A percentile compares a stretch with the other conserved stretches of the same genome.
Evolutionary conservation across 805 yeast genomes (phyloP).

Genomic region (Zygoascus ofunaensis): DNA sequence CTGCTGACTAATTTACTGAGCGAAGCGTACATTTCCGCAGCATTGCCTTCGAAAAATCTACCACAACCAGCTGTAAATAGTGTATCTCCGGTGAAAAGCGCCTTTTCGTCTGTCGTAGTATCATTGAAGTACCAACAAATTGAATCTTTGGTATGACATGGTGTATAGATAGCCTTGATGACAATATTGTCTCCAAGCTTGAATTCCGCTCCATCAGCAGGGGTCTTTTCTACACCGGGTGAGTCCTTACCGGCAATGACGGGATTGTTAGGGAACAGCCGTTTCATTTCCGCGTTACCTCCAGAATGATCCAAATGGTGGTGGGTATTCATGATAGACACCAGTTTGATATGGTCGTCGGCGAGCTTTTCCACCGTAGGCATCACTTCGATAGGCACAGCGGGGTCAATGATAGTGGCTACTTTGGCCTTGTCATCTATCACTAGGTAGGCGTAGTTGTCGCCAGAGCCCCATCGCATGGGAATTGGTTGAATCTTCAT

Average conservation of each 20-base stretch:
- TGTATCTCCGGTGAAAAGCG: slow-evolving; percentile 94
- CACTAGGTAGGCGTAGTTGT: slow-evolving; percentile 78
- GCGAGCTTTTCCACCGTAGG: slow-evolving; percentile 17
- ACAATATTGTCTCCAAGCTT: slow-evolving; percentile 55
- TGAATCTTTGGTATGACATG: slow-evolving; percentile 96
- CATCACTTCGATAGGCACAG: slow-evolving; percentile 58
- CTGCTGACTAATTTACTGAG: slow-evolving; percentile 43
- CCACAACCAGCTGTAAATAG: slow-evolving; percentile 94
- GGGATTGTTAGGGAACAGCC: slow-evolving; percentile 40
- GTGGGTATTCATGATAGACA: slow-evolving; percentile 86
- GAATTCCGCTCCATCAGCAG: slow-evolving; percentile 52
- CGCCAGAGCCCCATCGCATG: slow-evolving; percentile 93
- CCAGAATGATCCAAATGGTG: slow-evolving; percentile 95
- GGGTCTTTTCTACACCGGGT: slow-evolving; percentile 62
- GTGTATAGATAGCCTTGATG: slow-evolving; percentile 82
- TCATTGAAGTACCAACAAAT: slow-evolving; percentile 79
- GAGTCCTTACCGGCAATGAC: slow-evolving; percentile 80
- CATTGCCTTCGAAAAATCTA: slow-evolving; percentile 87
- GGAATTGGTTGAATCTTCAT: slow-evolving; percentile 82
- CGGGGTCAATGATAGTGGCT: slow-evolving; percentile 89
- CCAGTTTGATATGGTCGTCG: slow-evolving; percentile 38
- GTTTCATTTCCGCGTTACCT: slow-evolving; percentile 48
- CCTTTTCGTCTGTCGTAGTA: slow-evolving; percentile 48
- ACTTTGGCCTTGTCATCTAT: slow-evolving; percentile 55
- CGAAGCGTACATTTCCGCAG: slow-evolving; percentile 67